A percentile compares a stretch with the other conserved stretches of the same genome.
Conservation (phyloP, 2,329 filamentous ascomycete genomes). For the Aspergillus sp. region DNA sequence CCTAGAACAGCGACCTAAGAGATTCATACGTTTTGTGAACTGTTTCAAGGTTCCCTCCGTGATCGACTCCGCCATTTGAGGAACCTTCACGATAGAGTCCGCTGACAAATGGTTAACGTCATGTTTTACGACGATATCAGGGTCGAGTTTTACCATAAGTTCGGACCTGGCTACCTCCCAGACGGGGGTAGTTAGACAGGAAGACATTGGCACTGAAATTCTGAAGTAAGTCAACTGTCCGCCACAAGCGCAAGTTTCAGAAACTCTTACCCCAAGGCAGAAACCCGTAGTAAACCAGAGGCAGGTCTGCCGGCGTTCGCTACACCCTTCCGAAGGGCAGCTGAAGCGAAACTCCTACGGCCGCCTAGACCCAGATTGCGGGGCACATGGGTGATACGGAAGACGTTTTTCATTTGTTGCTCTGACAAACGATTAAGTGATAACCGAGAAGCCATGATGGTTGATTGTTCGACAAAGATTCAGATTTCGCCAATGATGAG, state of each 20-base stretch:
- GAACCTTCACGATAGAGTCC: constrained; percentile 84
- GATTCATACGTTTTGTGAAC: constrained; percentile 66
- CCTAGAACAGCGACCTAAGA: constrained; percentile 12
- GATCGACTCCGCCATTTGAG: constrained; percentile 97
- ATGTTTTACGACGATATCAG: background rate
- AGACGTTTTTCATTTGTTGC: constrained; percentile 24
- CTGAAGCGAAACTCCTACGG: constrained; percentile 21
- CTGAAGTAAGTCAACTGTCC: constrained; percentile 4
- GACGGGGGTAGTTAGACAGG: constrained; percentile 15
- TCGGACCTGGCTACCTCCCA: constrained; percentile 26
- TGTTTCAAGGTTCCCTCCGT: constrained; percentile 95
- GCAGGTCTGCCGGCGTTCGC: constrained; percentile 6
- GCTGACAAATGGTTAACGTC: constrained; percentile 40
- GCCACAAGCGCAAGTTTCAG: background rate
- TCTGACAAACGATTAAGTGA: constrained; percentile 28
- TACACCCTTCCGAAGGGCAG: constrained; percentile 14
- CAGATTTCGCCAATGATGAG: background rate
- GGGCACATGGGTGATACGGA: constrained; percentile 22
- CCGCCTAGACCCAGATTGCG: constrained; percentile 13
- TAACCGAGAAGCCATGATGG: constrained; percentile 35
- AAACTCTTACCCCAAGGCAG: constrained; percentile 19
- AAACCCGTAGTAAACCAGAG: constrained; percentile 19
- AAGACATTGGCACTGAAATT: constrained; percentile 18
- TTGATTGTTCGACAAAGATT: background rate
- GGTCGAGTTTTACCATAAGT: constrained; percentile 26